Base-by-base conservation (phyloP, 257 asterid genomes). In the Plantago ovata region DNA sequence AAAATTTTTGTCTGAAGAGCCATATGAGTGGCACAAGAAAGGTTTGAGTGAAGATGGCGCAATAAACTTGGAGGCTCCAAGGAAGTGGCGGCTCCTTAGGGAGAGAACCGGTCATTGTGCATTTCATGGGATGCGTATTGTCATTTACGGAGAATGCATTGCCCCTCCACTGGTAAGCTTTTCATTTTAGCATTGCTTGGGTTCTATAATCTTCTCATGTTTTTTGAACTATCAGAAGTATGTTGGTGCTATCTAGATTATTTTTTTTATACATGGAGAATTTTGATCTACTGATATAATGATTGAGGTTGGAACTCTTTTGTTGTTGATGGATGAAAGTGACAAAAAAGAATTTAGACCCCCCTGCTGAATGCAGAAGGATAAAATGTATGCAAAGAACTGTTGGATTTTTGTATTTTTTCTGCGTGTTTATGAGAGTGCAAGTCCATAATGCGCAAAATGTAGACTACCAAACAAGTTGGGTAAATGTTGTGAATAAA, bases 31-130 rank as follows among this genome's bases (percentile, higher is more conserved):
- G 97, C 78, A 88, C 55, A 79, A 75, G 75, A 82, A 80, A 60
- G 71, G 91, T 75, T 71, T 88, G 70, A 85, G 82, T 11, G 95
- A 86, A 72, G 98, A 92, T 65, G 95, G 96, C 19, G 89, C 97
- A 1, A 84, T 89, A 78, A 83, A 84, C 91, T 74, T 92, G 63
- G 94, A 84, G 56, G 98, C 97, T 63, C 98, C 98, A 19, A 70
- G 95, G 62, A 92, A 88, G 63, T 92, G 98, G 98, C 95, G 97
- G 3, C 85, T 82, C 20, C 50, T 77, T 57, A 82, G 80, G 81
- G 89, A 88, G 77, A 88, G 71, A 76, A 88, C 95, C 8, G 92
- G 97, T 50, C 98, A 75, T 67, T 95, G 98, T 7, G 98, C 97
- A 21, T 79, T 92, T 70, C 70, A 85, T 68, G 95, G 94, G 62